Percentiles rank a stretch among this genome's conserved stretches.
phyloP scores from a whole-genome alignment of 495 filamentous ascomycete genomes.

The Usnea hakonensis region DNA sequence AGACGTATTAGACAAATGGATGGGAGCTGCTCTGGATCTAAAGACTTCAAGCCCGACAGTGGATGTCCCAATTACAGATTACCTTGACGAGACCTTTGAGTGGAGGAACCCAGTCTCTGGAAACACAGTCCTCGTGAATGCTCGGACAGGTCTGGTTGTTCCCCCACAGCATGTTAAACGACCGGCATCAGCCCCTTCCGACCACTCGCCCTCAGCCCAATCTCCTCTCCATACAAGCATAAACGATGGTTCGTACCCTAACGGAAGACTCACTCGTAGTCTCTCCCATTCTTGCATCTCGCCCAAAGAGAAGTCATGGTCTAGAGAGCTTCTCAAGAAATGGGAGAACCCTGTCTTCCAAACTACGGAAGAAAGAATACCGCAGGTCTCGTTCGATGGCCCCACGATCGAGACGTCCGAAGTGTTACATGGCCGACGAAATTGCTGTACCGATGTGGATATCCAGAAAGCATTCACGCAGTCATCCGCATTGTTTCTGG shows the following conservation, averaged over 20 bases:
- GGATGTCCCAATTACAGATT: not conserved
- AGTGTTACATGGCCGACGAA: conserved; percentile 14
- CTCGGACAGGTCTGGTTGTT: conserved; percentile 53
- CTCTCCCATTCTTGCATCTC: conserved; percentile 3
- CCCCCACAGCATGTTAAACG: not conserved
- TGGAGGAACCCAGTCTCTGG: conserved; percentile 68
- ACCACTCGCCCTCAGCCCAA: not conserved
- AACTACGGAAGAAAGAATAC: conserved; percentile 44
- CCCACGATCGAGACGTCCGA: conserved; percentile 16
- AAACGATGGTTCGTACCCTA: not conserved
- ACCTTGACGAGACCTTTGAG: conserved; percentile 33
- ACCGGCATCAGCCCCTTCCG: conserved; percentile 11
- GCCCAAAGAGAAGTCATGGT: conserved; percentile 28
- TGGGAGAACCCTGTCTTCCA: conserved; percentile 62
- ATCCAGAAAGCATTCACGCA: conserved; percentile 28
- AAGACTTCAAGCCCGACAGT: not conserved
- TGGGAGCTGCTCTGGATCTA: not conserved
- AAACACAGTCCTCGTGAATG: conserved; percentile 48
- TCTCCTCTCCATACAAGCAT: no score
- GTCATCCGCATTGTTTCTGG: conserved; percentile 24
- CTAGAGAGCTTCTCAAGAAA: conserved; percentile 32
- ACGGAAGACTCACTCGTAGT: conserved; percentile 12
- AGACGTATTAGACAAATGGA: not conserved
- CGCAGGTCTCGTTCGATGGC: conserved; percentile 28
- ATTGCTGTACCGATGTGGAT: conserved; percentile 23